These are phyloP conservation scores for Apiospora phragmitis DNA, from an alignment of 2,329 filamentous ascomycete species.

Conservation along the genomic window DNA sequence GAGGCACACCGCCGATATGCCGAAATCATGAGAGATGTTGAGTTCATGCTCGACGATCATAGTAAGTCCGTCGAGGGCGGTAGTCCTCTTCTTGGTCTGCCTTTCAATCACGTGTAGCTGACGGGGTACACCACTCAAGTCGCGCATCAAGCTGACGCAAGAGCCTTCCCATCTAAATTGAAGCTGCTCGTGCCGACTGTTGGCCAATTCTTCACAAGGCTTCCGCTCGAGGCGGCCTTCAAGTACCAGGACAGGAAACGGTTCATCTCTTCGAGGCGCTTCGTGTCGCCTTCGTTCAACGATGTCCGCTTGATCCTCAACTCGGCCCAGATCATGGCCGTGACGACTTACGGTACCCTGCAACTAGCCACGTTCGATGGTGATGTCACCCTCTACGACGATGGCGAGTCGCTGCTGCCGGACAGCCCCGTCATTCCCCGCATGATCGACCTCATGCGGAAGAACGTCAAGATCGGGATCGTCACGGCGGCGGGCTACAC, in stretches of 20 bases:
- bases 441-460: slow-evolving; percentile 69
- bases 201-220: slow-evolving; percentile 88
- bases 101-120: neutral
- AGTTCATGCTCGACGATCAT: slow-evolving; percentile 88
- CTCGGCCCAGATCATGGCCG: slow-evolving; percentile 89
- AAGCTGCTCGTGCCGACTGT: slow-evolving; percentile 88
- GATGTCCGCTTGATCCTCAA: slow-evolving; percentile 92
- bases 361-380: slow-evolving; percentile 95
- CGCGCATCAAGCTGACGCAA: slow-evolving; percentile 62
- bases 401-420: slow-evolving; percentile 76
- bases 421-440: slow-evolving; percentile 75
- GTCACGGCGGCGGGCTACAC: slow-evolving; percentile 97
- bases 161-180: slow-evolving; percentile 78
- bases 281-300: slow-evolving; percentile 96
- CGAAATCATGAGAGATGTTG: slow-evolving; percentile 93
- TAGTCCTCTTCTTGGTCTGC: neutral
- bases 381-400: slow-evolving; percentile 93
- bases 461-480: slow-evolving; percentile 85
- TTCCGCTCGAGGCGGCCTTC: slow-evolving; percentile 88
- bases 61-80: slow-evolving; percentile 51
- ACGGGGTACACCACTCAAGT: slow-evolving; percentile 3
- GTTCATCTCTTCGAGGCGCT: slow-evolving; percentile 86
- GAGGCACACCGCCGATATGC: slow-evolving; percentile 86
- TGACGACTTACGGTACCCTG: slow-evolving; percentile 72
- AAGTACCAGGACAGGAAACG: slow-evolving; percentile 83